phyloP scores from a whole-genome alignment of 106 monocot genomes.

The Dendrobium catenatum region DNA sequence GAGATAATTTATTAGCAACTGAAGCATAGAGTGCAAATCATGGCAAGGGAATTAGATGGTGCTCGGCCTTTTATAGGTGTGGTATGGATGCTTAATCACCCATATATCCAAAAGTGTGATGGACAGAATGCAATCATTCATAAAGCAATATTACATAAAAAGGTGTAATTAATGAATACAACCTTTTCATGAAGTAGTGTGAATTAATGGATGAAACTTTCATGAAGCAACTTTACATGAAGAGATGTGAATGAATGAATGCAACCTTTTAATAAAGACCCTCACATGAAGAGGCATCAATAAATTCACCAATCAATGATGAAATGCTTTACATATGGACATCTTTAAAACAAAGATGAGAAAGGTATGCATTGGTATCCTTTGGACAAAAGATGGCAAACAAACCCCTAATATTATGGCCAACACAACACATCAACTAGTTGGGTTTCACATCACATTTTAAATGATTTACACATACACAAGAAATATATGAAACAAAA shows the following conservation, averaged over 20 bases:
- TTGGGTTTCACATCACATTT: too few species aligned
- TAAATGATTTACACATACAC: too few species aligned
- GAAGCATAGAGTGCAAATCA: neutral
- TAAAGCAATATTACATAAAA: neutral
- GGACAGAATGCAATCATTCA: neutral
- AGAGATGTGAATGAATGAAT: neutral
- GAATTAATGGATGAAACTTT: neutral
- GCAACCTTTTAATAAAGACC: neutral
- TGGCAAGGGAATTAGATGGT: constrained; percentile 1
- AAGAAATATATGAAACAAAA: too few species aligned
- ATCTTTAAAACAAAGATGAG: too few species aligned
- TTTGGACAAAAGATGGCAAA: too few species aligned
- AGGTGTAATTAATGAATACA: neutral
- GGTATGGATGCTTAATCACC: neutral
- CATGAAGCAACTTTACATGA: neutral
- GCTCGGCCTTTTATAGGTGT: neutral
- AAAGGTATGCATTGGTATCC: too few species aligned
- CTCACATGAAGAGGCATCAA: neutral
- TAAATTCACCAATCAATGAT: too few species aligned
- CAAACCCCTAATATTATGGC: too few species aligned
- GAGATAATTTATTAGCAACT: neutral
- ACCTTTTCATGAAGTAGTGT: neutral
- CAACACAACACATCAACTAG: too few species aligned
- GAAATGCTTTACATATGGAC: too few species aligned
- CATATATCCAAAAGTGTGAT: neutral